Base-by-base conservation (phyloP, 2,329 filamentous ascomycete species). In the Boeremia exigua region DNA sequence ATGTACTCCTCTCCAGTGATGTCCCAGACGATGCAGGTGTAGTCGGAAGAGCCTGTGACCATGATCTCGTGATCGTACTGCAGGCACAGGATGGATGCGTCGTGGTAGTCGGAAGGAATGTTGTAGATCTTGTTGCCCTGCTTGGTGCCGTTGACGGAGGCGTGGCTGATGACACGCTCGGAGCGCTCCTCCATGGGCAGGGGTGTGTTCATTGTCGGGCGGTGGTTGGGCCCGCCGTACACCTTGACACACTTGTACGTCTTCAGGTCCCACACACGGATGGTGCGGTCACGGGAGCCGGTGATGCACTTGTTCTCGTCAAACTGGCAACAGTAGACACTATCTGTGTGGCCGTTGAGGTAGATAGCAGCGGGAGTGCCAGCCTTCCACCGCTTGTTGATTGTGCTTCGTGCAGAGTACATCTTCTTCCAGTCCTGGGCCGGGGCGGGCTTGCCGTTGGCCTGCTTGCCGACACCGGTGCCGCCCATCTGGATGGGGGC, bases 241-340 rank as follows among this genome's bases (percentile, higher is more conserved):
- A 98, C 86, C 56, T 94, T 88, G 48, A 87, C 83, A 75, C 95
- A 99, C 64, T 90, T 83, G 72, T 92, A 89, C 9, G 91, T 96
- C 66, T 90, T 88, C 80, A 96, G 90, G 75, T 98, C 92, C 95
- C 95, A 99, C 29, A 99, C 86, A 46, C 95, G 90, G 65, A 99
- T 95, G 0, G 95, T 98, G 73, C 91, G 91, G 77, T 99, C 95
- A 59, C 95, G 88, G 9, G 94, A 97, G 27, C 95, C 95, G 2
- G 95, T 98, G 63, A 99, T 93, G 71, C 98, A 96, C 77, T 98
- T 99, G 72, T 90, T 83, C 88, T 98, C 94, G 74, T 99, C 95
- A 73, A 98, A 99, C 72, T 99, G 95, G 53, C 96, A 86, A 76
- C 95, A 99, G 78, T 99, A 99, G 54, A 99, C 96, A 63, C 92